A percentile compares a stretch with the other conserved stretches of the same genome.
phyloP scores from a whole-genome alignment of 2,329 filamentous ascomycete species.

The Herpotrichia juniperi region DNA sequence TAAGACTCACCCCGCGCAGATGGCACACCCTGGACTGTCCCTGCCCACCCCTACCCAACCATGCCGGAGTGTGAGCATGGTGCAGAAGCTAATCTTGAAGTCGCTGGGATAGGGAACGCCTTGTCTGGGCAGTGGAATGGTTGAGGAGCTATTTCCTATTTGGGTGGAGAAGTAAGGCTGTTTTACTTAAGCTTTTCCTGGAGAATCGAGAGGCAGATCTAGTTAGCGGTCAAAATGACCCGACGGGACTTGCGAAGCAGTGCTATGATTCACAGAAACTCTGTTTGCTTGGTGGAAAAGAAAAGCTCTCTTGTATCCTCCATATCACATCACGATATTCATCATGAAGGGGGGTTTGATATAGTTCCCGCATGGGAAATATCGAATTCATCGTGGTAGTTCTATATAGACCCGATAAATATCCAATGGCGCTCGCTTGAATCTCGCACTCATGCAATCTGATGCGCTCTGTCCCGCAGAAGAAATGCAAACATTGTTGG shows the following conservation, averaged over 20 bases:
- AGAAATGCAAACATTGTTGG: conserved; percentile 9
- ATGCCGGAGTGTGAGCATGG: background rate
- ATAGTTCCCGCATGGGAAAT: background rate
- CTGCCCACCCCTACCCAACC: too few relatives aligned
- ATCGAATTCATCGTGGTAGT: conserved; percentile 1
- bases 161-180: too few relatives aligned
- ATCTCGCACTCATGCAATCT: conserved; percentile 30
- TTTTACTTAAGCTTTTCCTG: too few relatives aligned
- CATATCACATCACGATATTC: too few relatives aligned
- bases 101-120: background rate
- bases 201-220: too few relatives aligned
- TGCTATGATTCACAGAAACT: background rate
- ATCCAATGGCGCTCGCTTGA: background rate
- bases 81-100: background rate
- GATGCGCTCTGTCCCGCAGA: conserved; percentile 28
- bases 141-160: too few relatives aligned
- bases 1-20: background rate
- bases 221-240: too few relatives aligned
- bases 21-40: background rate
- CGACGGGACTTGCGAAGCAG: too few relatives aligned
- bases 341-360: background rate
- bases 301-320: too few relatives aligned
- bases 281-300: background rate
- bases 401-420: background rate
- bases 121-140: too few relatives aligned